These are phyloP conservation scores for Crithidia acanthocephali DNA, from an alignment of 208 protist genomes.

Conservation along the genomic window DNA sequence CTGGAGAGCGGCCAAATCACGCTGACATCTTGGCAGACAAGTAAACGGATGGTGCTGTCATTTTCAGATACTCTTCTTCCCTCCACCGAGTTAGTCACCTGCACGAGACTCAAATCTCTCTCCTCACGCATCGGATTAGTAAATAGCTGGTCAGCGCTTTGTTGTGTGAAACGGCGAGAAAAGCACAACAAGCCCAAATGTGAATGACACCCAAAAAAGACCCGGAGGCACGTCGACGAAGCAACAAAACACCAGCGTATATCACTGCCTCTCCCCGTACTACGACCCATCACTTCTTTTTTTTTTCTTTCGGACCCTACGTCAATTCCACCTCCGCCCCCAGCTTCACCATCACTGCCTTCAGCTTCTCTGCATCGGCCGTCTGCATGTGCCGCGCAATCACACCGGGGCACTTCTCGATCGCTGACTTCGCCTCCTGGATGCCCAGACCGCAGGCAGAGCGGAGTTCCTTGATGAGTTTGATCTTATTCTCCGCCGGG, in stretches of 20 bases:
- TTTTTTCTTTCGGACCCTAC: constrained; percentile 19
- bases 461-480: constrained; percentile 88
- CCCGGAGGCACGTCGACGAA: too few species aligned
- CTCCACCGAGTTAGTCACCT: too few species aligned
- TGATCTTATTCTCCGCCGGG: constrained; percentile 76
- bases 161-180: too few species aligned
- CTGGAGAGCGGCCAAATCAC: too few species aligned
- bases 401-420: constrained; percentile 83
- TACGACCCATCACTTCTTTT: background rate
- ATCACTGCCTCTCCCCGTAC: background rate
- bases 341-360: constrained; percentile 65
- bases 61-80: too few species aligned
- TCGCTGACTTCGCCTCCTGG: constrained; percentile 75
- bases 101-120: background rate
- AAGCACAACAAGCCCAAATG: too few species aligned
- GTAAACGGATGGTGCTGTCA: too few species aligned
- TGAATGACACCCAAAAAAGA: too few species aligned
- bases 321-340: constrained; percentile 75
- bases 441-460: constrained; percentile 65
- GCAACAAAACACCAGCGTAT: too few species aligned
- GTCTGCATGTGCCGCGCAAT: constrained; percentile 70
- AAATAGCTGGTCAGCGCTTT: too few species aligned
- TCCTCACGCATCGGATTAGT: background rate
- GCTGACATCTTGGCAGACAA: too few species aligned
- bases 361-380: constrained; percentile 82